Base-by-base conservation (phyloP, 1,284 basidiomycete genomes). In the Cryptococcus depauperatus region DNA sequence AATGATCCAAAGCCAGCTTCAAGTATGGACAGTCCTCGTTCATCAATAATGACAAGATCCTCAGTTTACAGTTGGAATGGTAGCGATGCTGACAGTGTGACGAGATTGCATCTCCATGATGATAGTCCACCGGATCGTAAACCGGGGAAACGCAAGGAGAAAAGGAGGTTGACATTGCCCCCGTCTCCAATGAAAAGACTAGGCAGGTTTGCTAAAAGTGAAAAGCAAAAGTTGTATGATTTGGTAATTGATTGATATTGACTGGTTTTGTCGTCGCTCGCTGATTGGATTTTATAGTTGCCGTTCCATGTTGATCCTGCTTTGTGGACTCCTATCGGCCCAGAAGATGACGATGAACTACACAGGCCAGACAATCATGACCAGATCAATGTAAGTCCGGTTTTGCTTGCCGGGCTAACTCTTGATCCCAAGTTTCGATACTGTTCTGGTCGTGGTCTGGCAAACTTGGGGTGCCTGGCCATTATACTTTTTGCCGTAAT, bases 291-390 rank as follows among this genome's bases (percentile, higher is more conserved):
- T n/a, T 29, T 14, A 21, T 39, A 62, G 60, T 58, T 61, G 44
- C 50, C 53, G 6, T 43, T 61, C 18, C 61, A 57, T 7, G 52
- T 56, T 13, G 58, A 65, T 50, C 62, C 64, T 8, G 33, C 50
- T 4, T 43, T 40, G 16, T 67, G 60, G 61, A 54, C 55, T 1
- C 43, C 55, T 39, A 29, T 54, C 2, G 65, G 59, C 13, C 62
- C 65, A 10, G 69, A 71, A 41, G 61, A 61, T 14, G 69, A 71
- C 47, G 69, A 71, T 42, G 62, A 64, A 41, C 57, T 71, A 21
- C 69, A 71, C 46, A 59, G 69, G 40, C 69, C 68, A 2, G 54
- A 60, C 23, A 40, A 56, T 4, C 40, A 52, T 23, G 37, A 43
- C 4, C 53, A 33, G 37, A 53, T 41, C 35, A 34, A 46, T 35